These are phyloP conservation scores for Podospora bellae-mahoneyi DNA, from an alignment of 495 filamentous ascomycete species.

Conservation along the genomic window DNA sequence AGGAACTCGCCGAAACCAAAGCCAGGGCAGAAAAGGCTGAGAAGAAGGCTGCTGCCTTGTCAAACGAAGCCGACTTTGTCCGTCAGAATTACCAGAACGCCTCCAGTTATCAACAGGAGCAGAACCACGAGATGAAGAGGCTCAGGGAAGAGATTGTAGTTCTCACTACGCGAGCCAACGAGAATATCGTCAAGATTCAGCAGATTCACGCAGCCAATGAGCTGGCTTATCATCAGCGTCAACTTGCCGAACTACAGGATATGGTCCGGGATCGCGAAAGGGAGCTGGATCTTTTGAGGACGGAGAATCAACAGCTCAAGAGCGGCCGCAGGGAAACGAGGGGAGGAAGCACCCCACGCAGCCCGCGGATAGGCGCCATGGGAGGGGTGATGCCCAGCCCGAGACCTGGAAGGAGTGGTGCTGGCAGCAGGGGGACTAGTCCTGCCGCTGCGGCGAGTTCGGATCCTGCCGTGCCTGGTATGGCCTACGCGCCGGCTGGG, in stretches of 20 bases:
- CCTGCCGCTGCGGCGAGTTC: slow-evolving; percentile 34
- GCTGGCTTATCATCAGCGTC: slow-evolving; percentile 23
- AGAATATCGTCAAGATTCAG: slow-evolving; percentile 51
- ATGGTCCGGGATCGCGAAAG: slow-evolving; percentile 57
- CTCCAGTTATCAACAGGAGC: slow-evolving; percentile 51
- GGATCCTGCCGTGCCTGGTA: slow-evolving; percentile 12
- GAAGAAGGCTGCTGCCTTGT: slow-evolving; percentile 38
- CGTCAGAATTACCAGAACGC: slow-evolving; percentile 62
- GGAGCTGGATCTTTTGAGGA: slow-evolving; percentile 45
- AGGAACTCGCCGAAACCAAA: slow-evolving; percentile 30
- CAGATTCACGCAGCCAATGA: slow-evolving; percentile 48
- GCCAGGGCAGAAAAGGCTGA: slow-evolving; percentile 39
- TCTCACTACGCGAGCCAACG: slow-evolving; percentile 49
- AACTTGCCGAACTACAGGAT: slow-evolving; percentile 54
- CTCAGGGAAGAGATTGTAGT: slow-evolving; percentile 47
- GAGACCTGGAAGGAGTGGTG: slow-evolving; percentile 30
- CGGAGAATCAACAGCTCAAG: slow-evolving; percentile 40
- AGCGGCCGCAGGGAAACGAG: slow-evolving; percentile 51
- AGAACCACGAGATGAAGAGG: slow-evolving; percentile 48
- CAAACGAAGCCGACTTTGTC: slow-evolving; percentile 55
- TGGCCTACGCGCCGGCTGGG: slow-evolving; percentile 4
- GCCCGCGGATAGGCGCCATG: slow-evolving; percentile 42
- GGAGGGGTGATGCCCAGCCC: slow-evolving; percentile 30
- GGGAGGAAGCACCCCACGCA: slow-evolving; percentile 48
- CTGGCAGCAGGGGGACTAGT: slow-evolving; percentile 45